Percentiles rank a stretch among this genome's conserved stretches.
Conservation (phyloP, 768 basidiomycete species). For the Coprinopsis strossmayeri region DNA sequence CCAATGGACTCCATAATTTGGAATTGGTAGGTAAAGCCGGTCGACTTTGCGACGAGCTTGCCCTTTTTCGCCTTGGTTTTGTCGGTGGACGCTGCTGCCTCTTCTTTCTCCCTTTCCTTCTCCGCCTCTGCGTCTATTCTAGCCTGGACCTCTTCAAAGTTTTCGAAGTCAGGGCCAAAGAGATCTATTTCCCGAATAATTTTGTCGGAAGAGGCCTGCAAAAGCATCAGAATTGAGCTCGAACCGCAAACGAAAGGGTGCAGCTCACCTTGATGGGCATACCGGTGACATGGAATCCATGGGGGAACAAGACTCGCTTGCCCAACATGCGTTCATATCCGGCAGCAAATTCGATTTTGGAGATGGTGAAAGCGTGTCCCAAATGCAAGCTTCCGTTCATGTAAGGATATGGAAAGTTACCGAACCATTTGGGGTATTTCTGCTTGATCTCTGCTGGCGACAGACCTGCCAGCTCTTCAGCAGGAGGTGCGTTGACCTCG, state of each 20-base stretch:
- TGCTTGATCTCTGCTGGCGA: slow-evolving; percentile 59
- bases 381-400: slow-evolving; percentile 98
- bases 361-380: slow-evolving; percentile 97
- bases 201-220: slow-evolving; percentile 92
- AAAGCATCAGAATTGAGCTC: neutral
- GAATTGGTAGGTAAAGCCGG: slow-evolving; percentile 94
- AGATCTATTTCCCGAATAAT: slow-evolving; percentile 95
- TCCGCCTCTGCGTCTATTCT: slow-evolving; percentile 41
- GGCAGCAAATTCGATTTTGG: slow-evolving; percentile 94
- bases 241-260: neutral
- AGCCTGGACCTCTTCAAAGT: slow-evolving; percentile 44
- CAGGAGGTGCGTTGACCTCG: slow-evolving; percentile 75
- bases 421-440: slow-evolving; percentile 94
- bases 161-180: slow-evolving; percentile 87
- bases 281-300: slow-evolving; percentile 95
- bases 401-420: slow-evolving; percentile 93
- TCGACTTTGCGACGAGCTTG: slow-evolving; percentile 88
- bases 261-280: slow-evolving; percentile 95
- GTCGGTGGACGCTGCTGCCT: slow-evolving; percentile 33
- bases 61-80: slow-evolving; percentile 91
- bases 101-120: slow-evolving; percentile 37
- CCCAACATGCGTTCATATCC: slow-evolving; percentile 95
- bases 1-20: slow-evolving; percentile 97
- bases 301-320: slow-evolving; percentile 93
- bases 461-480: slow-evolving; percentile 57